phyloP scores from a whole-genome alignment of 768 basidiomycete genomes.

The Termitomyces sp. region DNA sequence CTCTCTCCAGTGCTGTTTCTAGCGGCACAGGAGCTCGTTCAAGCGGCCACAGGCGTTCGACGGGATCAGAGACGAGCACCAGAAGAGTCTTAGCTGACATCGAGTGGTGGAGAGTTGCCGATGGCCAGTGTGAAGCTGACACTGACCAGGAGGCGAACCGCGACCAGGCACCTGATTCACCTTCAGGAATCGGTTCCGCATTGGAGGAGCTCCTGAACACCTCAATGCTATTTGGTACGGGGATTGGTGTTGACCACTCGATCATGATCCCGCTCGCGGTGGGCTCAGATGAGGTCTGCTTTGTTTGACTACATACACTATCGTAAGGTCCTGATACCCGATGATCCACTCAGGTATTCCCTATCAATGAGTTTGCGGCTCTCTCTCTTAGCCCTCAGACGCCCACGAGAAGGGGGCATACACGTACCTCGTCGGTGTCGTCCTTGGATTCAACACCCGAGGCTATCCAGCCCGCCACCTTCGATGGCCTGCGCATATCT shows the following conservation, averaged over 20 bases:
- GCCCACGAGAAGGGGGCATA: conserved; percentile 35
- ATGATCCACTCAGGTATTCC: conserved; percentile 20
- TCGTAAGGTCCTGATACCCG: conserved; percentile 8
- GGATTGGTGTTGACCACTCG: conserved; percentile 33
- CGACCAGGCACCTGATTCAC: conserved; percentile 27
- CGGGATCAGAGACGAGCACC: conserved; percentile 56
- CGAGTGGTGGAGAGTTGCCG: conserved; percentile 82
- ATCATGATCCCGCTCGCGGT: conserved; percentile 25
- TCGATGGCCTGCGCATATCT: conserved; percentile 33
- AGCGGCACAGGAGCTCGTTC: conserved; percentile 24
- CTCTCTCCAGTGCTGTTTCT: conserved; percentile 27
- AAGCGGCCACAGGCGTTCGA: conserved; percentile 54
- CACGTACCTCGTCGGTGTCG: conserved; percentile 42
- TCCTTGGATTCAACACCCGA: conserved; percentile 59
- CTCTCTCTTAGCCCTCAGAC: conserved; percentile 53
- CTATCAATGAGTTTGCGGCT: conserved; percentile 43
- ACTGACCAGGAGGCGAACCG: conserved; percentile 36
- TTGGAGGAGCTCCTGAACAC: conserved; percentile 14
- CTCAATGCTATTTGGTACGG: conserved; percentile 26
- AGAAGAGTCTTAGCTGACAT: conserved; percentile 80
- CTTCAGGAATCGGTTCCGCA: conserved; percentile 11
- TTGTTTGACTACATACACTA: not conserved
- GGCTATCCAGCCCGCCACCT: conserved; percentile 23
- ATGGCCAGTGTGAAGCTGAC: conserved; percentile 54
- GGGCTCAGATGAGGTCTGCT: conserved; percentile 30